Evolutionary conservation across 192 early-diverging fungal species (phyloP).

Genomic region (Coemansia sp.): DNA sequence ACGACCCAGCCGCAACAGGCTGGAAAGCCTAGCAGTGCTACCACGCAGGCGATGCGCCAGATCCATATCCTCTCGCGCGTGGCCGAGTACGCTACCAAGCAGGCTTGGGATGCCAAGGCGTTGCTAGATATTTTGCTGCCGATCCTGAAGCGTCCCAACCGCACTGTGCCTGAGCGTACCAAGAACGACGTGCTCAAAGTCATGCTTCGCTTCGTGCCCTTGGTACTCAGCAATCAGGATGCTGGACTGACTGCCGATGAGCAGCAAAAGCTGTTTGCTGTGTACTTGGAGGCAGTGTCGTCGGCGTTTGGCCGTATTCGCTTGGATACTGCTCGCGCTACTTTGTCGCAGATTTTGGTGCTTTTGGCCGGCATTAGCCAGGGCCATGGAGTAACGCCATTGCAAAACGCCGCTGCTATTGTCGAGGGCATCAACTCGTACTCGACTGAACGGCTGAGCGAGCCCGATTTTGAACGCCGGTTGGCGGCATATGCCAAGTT

Average conservation of each 20-base stretch:
- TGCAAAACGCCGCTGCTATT: slow-evolving; percentile 57
- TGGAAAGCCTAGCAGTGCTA: slow-evolving; percentile 47
- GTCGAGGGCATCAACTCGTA: slow-evolving; percentile 81
- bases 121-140: slow-evolving; percentile 85
- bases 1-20: slow-evolving; percentile 5
- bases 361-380: slow-evolving; percentile 66
- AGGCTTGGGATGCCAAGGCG: slow-evolving; percentile 63
- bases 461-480: slow-evolving; percentile 84
- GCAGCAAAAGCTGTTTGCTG: slow-evolving; percentile 39
- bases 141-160: slow-evolving; percentile 70
- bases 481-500: slow-evolving; percentile 77
- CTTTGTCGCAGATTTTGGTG: slow-evolving; percentile 65
- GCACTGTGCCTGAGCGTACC: slow-evolving; percentile 73
- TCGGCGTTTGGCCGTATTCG: slow-evolving; percentile 72
- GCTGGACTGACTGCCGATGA: slow-evolving; percentile 7
- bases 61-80: slow-evolving; percentile 81
- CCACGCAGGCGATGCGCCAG: slow-evolving; percentile 66
- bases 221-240: slow-evolving; percentile 57
- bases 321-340: slow-evolving; percentile 63
- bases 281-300: slow-evolving; percentile 70
- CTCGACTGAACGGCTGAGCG: slow-evolving; percentile 73
- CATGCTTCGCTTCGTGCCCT: slow-evolving; percentile 74
- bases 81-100: slow-evolving; percentile 71
- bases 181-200: slow-evolving; percentile 87
- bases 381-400: not conserved